A percentile compares a stretch with the other conserved stretches of the same genome.
These are phyloP conservation scores for Penicillium mononematosum DNA, from an alignment of 495 filamentous ascomycete species.

Conservation along the genomic window DNA sequence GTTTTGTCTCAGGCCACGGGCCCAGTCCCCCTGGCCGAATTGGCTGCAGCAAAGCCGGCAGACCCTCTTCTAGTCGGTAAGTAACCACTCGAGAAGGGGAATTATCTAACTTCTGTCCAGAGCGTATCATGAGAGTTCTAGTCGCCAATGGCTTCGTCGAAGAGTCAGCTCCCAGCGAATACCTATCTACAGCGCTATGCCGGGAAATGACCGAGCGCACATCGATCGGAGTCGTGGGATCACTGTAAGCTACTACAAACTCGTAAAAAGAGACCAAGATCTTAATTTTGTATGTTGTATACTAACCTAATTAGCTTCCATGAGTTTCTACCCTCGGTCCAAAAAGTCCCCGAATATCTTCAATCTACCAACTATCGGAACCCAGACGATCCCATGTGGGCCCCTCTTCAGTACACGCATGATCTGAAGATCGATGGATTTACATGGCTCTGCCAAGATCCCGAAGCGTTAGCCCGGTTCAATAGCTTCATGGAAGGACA, in stretches of 20 bases:
- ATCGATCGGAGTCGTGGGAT: constrained; percentile 19
- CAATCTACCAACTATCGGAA: constrained; percentile 18
- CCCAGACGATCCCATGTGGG: constrained; percentile 25
- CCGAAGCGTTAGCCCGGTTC: constrained; percentile 18
- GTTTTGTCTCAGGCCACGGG: constrained; percentile 14
- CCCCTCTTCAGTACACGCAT: constrained; percentile 39
- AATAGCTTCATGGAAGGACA: constrained; percentile 31
- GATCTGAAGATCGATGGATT: constrained; percentile 27
- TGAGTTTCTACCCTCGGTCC: constrained; percentile 18
- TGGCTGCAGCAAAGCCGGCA: constrained; percentile 22
- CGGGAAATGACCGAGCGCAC: constrained; percentile 22
- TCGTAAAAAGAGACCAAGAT: too few relatives aligned
- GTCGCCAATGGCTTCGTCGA: constrained; percentile 16
- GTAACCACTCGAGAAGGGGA: too few relatives aligned
- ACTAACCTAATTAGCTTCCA: constrained; percentile 10
- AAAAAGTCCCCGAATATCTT: constrained; percentile 27
- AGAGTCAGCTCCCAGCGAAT: constrained; percentile 16
- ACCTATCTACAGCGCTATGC: constrained; percentile 17
- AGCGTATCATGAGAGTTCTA: constrained; percentile 27
- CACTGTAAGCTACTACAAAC: constrained; percentile 15
- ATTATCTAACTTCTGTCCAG: not conserved
- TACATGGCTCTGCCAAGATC: constrained; percentile 22
- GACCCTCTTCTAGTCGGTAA: constrained; percentile 24
- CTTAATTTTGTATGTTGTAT: too few relatives aligned
- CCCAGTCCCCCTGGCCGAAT: constrained; percentile 12